phyloP scores from a whole-genome alignment of 1,284 basidiomycete species.

The Ganoderma lucidum region DNA sequence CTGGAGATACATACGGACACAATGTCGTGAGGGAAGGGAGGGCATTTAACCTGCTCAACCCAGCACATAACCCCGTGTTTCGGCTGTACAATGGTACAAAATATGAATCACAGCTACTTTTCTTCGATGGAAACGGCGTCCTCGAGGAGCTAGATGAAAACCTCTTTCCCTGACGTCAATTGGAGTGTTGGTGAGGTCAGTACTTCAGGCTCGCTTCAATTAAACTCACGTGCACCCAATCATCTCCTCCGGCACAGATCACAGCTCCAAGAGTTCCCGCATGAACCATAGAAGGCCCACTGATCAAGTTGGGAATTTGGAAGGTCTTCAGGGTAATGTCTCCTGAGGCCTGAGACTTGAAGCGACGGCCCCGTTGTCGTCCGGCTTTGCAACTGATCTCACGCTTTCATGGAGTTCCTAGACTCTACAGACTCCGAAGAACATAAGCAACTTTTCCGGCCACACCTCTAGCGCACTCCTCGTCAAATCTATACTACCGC shows the following conservation, averaged over 20 bases:
- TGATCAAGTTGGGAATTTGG: neutral
- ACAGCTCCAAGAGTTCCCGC: neutral
- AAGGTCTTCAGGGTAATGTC: neutral
- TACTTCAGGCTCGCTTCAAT: neutral
- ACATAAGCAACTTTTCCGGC: neutral
- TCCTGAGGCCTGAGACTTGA: neutral
- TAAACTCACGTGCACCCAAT: neutral
- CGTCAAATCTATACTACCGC: neutral
- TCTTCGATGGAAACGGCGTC: neutral
- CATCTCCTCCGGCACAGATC: neutral
- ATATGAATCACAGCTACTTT: neutral
- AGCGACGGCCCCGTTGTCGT: neutral
- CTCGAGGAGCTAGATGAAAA: neutral
- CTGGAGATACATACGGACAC: too few relatives aligned
- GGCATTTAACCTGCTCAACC: too few relatives aligned
- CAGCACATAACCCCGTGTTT: too few relatives aligned
- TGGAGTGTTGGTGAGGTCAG: neutral
- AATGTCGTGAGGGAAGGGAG: too few relatives aligned
- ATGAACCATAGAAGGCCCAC: neutral
- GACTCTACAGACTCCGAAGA: neutral
- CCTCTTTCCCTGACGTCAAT: neutral
- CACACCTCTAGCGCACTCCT: neutral
- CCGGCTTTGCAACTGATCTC: neutral
- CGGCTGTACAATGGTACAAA: too few relatives aligned
- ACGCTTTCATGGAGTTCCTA: neutral